A percentile compares a stretch with the other conserved stretches of the same genome.
Conservation (phyloP, 108 stramenopile genomes). For the Nitzschia sp. region DNA sequence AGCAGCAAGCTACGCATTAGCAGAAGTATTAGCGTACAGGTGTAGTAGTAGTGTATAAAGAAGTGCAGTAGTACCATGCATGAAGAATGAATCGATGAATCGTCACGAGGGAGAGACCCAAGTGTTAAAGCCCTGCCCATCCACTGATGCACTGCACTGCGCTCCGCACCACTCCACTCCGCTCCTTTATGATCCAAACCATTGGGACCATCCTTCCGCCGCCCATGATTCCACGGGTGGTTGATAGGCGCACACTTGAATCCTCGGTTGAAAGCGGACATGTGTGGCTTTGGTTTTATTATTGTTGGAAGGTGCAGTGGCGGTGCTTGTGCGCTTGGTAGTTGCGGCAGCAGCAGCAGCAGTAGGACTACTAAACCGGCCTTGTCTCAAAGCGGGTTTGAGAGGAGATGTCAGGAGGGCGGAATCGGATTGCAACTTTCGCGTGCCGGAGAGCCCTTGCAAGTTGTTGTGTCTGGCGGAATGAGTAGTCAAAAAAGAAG, state of each 20-base stretch:
- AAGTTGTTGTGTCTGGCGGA: neutral
- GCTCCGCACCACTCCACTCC: no score
- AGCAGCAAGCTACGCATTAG: no score
- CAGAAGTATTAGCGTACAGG: no score
- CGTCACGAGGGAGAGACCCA: no score
- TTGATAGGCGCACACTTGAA: neutral
- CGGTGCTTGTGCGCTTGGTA: no score
- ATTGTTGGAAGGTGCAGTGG: neutral
- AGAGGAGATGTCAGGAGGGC: neutral
- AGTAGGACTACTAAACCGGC: neutral
- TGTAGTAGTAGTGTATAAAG: no score
- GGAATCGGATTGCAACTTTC: slow-evolving; percentile 9
- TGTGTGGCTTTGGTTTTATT: neutral
- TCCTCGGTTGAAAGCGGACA: slow-evolving; percentile 11
- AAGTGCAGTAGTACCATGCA: no score
- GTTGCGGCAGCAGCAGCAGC: neutral
- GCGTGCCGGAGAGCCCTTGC: neutral
- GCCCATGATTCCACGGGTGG: slow-evolving; percentile 11
- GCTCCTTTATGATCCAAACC: slow-evolving; percentile 7
- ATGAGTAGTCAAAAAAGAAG: neutral
- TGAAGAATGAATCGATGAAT: no score
- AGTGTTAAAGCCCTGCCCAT: no score
- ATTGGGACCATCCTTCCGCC: slow-evolving; percentile 16
- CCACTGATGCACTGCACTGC: no score
- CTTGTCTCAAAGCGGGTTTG: neutral